Evolutionary conservation across 495 filamentous ascomycete species (phyloP).

Genomic region (Trichoderma virens): DNA sequence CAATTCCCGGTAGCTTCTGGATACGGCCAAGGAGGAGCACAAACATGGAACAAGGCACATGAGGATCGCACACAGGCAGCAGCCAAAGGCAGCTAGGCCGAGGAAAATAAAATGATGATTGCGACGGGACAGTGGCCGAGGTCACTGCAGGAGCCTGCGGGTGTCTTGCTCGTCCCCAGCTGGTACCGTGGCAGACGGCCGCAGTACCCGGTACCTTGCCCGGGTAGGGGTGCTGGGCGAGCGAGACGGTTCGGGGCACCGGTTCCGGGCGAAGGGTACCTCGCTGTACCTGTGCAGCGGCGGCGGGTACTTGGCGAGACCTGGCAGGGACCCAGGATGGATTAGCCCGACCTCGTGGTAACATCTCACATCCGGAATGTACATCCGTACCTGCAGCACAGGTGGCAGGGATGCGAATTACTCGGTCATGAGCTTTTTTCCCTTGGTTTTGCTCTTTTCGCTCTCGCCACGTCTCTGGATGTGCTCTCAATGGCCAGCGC

Average conservation of each 20-base stretch:
- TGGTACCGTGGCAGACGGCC: not conserved
- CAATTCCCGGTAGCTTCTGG: not conserved
- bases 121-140: not conserved
- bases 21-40: not conserved
- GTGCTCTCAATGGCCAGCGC: not conserved
- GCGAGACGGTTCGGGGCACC: not conserved
- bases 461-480: not conserved
- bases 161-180: not conserved
- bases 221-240: no score
- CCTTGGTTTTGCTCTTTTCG: not conserved
- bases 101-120: slow-evolving; percentile 2
- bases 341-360: not conserved
- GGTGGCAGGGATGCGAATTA: not conserved
- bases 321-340: not conserved
- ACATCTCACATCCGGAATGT: slow-evolving; percentile 5
- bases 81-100: not conserved
- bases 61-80: slow-evolving; percentile 7
- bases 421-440: not conserved
- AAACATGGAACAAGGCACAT: not conserved
- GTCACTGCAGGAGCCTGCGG: not conserved
- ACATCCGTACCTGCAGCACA: not conserved
- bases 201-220: not conserved
- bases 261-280: not conserved
- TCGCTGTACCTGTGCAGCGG: no score
- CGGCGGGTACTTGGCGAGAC: not conserved